Conservation (phyloP, 768 basidiomycete species). For the Mycena rosella region DNA sequence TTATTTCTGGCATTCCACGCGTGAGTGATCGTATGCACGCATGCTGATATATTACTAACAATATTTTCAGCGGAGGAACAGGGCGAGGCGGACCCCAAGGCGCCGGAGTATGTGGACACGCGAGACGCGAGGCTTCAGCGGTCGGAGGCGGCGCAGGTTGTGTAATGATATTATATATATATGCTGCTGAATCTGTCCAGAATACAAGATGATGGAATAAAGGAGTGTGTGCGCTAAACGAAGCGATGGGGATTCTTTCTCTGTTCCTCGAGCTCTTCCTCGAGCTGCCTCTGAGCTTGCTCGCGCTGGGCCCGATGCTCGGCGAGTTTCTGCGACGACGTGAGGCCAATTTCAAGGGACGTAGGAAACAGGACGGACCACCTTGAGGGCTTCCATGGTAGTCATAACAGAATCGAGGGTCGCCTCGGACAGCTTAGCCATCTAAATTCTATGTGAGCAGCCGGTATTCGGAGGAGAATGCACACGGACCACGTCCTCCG, state of each 20-base stretch:
- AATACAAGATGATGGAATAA: conserved; percentile 28
- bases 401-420: conserved; percentile 72
- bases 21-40: conserved; percentile 58
- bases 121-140: conserved; percentile 39
- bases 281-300: conserved; percentile 42
- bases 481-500: conserved; percentile 60
- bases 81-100: conserved; percentile 69
- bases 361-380: conserved; percentile 47
- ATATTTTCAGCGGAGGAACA: conserved; percentile 79
- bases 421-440: conserved; percentile 74
- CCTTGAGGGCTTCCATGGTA: conserved; percentile 70
- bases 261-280: conserved; percentile 48
- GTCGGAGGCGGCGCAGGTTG: conserved; percentile 1
- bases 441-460: conserved; percentile 50
- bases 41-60: neutral
- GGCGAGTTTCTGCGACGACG: conserved; percentile 58
- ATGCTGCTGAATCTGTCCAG: conserved; percentile 28
- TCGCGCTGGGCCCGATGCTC: conserved; percentile 67
- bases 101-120: conserved; percentile 68
- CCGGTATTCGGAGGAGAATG: neutral
- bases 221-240: conserved; percentile 42
- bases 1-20: conserved; percentile 89
- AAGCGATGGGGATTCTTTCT: conserved; percentile 47
- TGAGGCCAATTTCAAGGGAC: conserved; percentile 23
- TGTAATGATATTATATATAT: conserved; percentile 32